A percentile compares a stretch with the other conserved stretches of the same genome.
Conservation (phyloP, 139 green algal species). For the Axilococcus clingmanii region DNA sequence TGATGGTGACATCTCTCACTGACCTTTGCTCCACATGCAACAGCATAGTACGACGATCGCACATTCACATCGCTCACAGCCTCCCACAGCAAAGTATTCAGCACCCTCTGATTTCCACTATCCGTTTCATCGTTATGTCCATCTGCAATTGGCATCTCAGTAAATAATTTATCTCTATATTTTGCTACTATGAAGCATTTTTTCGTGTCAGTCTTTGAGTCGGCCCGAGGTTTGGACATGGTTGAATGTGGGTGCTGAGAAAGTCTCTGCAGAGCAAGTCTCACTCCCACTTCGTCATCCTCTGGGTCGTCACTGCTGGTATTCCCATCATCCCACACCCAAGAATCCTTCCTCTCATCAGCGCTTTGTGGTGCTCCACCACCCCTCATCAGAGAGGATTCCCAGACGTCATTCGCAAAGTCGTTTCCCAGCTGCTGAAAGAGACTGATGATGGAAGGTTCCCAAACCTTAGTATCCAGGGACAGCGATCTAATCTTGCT, state of each 20-base stretch:
- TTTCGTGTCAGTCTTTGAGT: neutral
- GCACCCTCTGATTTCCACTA: too few species aligned
- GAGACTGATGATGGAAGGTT: conserved; percentile 35
- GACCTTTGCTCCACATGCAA: too few species aligned
- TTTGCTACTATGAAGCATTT: conserved; percentile 12
- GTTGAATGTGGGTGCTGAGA: too few species aligned
- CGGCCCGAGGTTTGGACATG: too few species aligned
- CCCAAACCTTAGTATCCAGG: conserved; percentile 62
- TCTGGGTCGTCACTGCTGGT: neutral
- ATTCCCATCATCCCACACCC: conserved; percentile 1
- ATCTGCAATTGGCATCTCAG: neutral
- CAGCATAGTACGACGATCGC: too few species aligned
- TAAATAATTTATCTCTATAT: conserved; percentile 9
- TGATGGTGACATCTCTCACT: neutral
- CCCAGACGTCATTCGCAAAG: conserved; percentile 32
- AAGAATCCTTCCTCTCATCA: conserved; percentile 3
- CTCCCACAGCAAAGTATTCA: too few species aligned
- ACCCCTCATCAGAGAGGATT: conserved; percentile 6
- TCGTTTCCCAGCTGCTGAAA: conserved; percentile 54
- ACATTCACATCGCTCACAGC: too few species aligned
- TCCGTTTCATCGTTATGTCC: too few species aligned
- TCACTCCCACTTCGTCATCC: neutral
- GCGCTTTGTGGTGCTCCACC: neutral
- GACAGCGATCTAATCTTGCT: conserved; percentile 51
- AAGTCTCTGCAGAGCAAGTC: too few species aligned